Base-by-base conservation (phyloP, 139 green algal genomes). In the Marvania coccoides region DNA sequence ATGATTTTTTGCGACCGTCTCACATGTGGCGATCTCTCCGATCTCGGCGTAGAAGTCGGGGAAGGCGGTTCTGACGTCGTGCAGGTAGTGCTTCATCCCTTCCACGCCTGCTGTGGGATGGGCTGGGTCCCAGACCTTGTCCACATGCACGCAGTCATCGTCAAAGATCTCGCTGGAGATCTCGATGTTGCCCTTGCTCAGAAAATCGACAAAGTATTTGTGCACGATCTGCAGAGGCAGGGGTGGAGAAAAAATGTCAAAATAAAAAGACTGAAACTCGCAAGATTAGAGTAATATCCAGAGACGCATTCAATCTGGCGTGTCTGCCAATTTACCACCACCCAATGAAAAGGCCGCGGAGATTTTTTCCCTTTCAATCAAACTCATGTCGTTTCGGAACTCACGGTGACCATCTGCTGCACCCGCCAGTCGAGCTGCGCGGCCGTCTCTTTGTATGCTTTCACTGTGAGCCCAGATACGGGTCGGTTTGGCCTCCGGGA, bases 31-130 rank as follows among this genome's bases (percentile, higher is more conserved):
- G 8, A 65, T 70, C 47, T 76, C 47, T 14, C 65, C 61, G 34
- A 76, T 58, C 51, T 71, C 69, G 30, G 69, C 60, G 40, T 47
- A 60, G n/a, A 76, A 71, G 66, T 76, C 69, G 1, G 69, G 69
- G 59, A 76, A 76, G 37, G 69, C 61, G 9, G 48, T 65, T 24
- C n/a, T 45, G 23, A 71, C 26, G 66, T 76, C 69, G n/a, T 62
- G 5, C 28, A 76, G 48, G 37, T 71, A 71, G 48, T 76, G 69
- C 31, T 31, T 37, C 61, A 76, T 63, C 28, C 61, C 69, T 19
- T 58, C 36, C n/a, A 68, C 38, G 14, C 69, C 69, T 8, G 64
- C 61, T 1, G 61, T 69, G 38, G 69, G 69, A 42, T 76, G 69
- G 13, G 29, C 35, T 19, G 69, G 61, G 61, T 71, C 69, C 69